Evolutionary conservation across 2,329 filamentous ascomycete genomes (phyloP).

Genomic region (Cordyceps militaris): DNA sequence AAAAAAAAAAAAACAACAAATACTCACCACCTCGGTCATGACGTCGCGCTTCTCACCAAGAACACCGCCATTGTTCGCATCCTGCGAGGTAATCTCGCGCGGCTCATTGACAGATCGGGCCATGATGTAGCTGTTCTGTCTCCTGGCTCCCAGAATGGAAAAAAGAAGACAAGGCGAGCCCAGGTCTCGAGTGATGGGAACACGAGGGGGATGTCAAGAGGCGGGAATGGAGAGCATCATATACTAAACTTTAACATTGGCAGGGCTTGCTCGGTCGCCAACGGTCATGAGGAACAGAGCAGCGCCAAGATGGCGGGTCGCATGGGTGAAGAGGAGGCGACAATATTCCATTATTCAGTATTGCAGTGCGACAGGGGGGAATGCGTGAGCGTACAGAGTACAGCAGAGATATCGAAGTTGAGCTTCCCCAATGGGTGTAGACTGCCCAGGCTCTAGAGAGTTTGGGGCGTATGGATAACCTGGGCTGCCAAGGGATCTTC

Average conservation of each 20-base stretch:
- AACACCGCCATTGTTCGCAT: constrained; percentile 1
- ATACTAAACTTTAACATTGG: constrained; percentile 5
- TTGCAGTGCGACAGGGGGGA: neutral
- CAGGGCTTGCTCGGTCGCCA: neutral
- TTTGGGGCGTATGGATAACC: neutral
- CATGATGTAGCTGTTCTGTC: neutral
- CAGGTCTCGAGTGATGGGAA: neutral
- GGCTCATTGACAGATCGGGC: neutral
- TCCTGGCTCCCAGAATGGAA: neutral
- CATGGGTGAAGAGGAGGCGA: neutral
- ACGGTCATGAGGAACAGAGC: neutral
- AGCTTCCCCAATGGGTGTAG: constrained; percentile 12
- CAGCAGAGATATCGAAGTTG: constrained; percentile 1
- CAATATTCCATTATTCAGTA: neutral
- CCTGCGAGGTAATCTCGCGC: constrained; percentile 1
- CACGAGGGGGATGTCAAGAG: neutral
- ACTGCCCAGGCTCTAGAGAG: constrained; percentile 5
- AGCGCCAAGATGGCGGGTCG: constrained; percentile 12
- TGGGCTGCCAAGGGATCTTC: constrained; percentile 1
- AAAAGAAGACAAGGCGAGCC: neutral
- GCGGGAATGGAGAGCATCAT: neutral
- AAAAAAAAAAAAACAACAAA: neutral
- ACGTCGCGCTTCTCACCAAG: neutral
- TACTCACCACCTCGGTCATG: constrained; percentile 3
- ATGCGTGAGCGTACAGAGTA: neutral